Conservation (phyloP, 1,284 basidiomycete species). For the Phellinidium pouzarii region DNA sequence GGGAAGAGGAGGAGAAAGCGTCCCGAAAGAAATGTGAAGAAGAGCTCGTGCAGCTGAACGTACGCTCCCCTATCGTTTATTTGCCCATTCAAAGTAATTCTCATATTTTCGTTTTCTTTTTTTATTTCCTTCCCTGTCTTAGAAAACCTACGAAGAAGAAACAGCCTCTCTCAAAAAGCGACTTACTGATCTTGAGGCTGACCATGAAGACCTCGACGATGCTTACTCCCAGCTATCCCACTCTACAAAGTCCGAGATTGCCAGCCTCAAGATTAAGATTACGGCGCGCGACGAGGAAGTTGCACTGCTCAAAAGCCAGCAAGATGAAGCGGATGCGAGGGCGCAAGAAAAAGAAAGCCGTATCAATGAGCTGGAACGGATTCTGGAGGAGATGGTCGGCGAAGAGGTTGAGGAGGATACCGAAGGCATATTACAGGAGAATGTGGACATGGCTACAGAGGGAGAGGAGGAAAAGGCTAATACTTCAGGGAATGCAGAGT, state of each 20-base stretch:
- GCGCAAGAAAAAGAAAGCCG: background rate
- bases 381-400: conserved; percentile 5
- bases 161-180: conserved; percentile 2
- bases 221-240: conserved; percentile 10
- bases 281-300: conserved; percentile 3
- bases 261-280: conserved; percentile 1
- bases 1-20: conserved; percentile 15
- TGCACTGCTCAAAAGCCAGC: conserved; percentile 4
- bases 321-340: conserved; percentile 3
- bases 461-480: background rate
- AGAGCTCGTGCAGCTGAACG: conserved; percentile 8
- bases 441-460: background rate
- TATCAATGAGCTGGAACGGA: conserved; percentile 8
- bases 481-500: background rate
- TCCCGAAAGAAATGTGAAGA: conserved; percentile 1
- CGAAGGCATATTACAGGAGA: background rate
- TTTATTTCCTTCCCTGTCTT: background rate
- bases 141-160: conserved; percentile 7
- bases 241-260: conserved; percentile 1
- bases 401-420: conserved; percentile 1
- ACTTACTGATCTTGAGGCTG: conserved; percentile 10
- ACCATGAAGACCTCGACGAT: conserved; percentile 16
- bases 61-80: too few species aligned
- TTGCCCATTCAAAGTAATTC: too few species aligned
- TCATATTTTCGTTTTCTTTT: background rate